These are phyloP conservation scores for Nothopassalora personata DNA, from an alignment of 2,329 filamentous ascomycete genomes.

Conservation along the genomic window DNA sequence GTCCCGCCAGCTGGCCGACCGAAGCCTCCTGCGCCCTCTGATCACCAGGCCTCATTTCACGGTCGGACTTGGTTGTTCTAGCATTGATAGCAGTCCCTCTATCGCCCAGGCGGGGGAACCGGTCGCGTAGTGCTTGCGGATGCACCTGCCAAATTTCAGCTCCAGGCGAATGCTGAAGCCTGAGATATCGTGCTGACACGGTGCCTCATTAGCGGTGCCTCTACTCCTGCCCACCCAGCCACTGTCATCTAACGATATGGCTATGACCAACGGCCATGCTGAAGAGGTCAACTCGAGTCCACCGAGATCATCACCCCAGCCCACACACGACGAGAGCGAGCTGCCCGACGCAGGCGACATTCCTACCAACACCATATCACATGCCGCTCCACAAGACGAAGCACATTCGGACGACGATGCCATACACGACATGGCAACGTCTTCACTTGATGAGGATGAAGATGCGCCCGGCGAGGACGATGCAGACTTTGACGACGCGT, in stretches of 20 bases:
- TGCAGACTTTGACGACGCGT: constrained; percentile 69
- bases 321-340: constrained; percentile 65
- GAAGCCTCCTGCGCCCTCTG: constrained; percentile 17
- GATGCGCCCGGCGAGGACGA: constrained; percentile 50
- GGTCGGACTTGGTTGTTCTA: constrained; percentile 37
- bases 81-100: constrained; percentile 20
- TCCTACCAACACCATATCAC: constrained; percentile 40
- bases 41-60: constrained; percentile 30
- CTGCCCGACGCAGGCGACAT: constrained; percentile 64
- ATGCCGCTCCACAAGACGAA: constrained; percentile 36
- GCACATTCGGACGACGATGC: constrained; percentile 40
- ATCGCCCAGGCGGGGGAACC: constrained; percentile 34
- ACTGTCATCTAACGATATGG: constrained; percentile 42
- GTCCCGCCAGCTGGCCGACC: constrained; percentile 16
- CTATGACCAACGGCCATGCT: constrained; percentile 62
- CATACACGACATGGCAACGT: constrained; percentile 41
- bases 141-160: constrained; percentile 29
- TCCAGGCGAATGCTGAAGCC: constrained; percentile 24
- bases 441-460: constrained; percentile 45
- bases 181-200: constrained; percentile 39
- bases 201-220: constrained; percentile 51
- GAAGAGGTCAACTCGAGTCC: constrained; percentile 51
- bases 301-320: constrained; percentile 40
- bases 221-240: constrained; percentile 59
- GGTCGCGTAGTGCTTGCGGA: constrained; percentile 39